Conservation (phyloP, 1,284 basidiomycete genomes). For the Ganoderma lingzhi region DNA sequence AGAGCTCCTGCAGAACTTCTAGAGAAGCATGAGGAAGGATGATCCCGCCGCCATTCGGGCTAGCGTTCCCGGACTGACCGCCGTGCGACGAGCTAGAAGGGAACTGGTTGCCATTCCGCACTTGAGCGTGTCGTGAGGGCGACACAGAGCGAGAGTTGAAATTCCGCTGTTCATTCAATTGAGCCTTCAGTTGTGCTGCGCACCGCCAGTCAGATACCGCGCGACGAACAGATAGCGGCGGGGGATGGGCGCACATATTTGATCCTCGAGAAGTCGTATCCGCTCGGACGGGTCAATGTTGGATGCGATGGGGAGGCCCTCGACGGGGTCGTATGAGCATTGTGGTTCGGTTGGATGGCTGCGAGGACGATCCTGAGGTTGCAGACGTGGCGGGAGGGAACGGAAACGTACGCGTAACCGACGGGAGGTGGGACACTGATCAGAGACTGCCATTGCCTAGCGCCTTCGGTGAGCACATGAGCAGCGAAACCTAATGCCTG, state of each 20-base stretch:
- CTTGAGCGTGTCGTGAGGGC: conserved; percentile 44
- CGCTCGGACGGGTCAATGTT: conserved; percentile 79
- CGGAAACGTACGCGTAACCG: conserved; percentile 72
- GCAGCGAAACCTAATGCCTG: conserved; percentile 7
- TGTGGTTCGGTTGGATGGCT: conserved; percentile 84
- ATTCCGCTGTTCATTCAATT: conserved; percentile 62
- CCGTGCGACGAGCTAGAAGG: conserved; percentile 36
- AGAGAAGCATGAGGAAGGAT: conserved; percentile 57
- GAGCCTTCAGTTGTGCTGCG: conserved; percentile 68
- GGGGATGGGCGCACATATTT: conserved; percentile 63
- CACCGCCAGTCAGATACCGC: conserved; percentile 11
- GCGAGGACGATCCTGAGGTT: conserved; percentile 19
- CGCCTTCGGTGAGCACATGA: conserved; percentile 23
- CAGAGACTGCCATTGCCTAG: conserved; percentile 78
- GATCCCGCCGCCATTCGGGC: conserved; percentile 44
- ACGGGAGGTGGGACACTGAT: conserved; percentile 81
- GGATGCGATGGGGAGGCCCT: conserved; percentile 76
- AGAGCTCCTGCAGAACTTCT: conserved; percentile 50
- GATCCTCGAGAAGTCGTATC: conserved; percentile 78
- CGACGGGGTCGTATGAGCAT: conserved; percentile 84
- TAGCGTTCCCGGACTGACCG: conserved; percentile 35
- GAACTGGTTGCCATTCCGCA: conserved; percentile 28
- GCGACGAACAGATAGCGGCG: conserved; percentile 4
- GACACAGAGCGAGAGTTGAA: conserved; percentile 50
- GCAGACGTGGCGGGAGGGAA: conserved; percentile 7